Percentiles rank a stretch among this genome's conserved stretches.
phyloP scores from a whole-genome alignment of 2,329 filamentous ascomycete species.

The Laburnicola sp. region DNA sequence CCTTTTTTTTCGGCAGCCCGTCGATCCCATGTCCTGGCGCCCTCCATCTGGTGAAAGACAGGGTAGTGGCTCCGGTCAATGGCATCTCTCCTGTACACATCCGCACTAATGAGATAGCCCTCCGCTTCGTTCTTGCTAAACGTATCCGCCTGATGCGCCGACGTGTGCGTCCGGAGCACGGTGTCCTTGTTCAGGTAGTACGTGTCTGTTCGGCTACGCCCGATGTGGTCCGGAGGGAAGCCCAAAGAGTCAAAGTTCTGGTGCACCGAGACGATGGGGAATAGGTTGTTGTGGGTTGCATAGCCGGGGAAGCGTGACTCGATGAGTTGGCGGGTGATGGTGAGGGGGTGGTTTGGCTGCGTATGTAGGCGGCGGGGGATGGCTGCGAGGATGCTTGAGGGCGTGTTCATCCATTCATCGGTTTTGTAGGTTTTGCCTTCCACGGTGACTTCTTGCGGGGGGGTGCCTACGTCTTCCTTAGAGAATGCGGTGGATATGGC shows the following conservation, averaged over 20 bases:
- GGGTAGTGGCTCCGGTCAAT: constrained; percentile 95
- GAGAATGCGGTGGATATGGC: not conserved
- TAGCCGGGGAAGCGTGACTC: constrained; percentile 84
- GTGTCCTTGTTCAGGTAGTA: constrained; percentile 90
- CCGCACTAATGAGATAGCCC: constrained; percentile 88
- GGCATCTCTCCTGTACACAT: constrained; percentile 94
- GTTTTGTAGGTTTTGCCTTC: constrained; percentile 66
- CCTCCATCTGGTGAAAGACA: constrained; percentile 98
- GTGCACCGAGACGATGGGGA: constrained; percentile 76
- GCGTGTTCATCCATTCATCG: constrained; percentile 85
- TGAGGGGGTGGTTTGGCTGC: constrained; percentile 85
- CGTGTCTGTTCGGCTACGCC: constrained; percentile 84
- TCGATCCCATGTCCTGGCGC: constrained; percentile 85
- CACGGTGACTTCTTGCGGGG: constrained; percentile 54
- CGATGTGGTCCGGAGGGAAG: constrained; percentile 85
- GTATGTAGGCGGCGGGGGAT: constrained; percentile 82
- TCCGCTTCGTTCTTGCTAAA: constrained; percentile 72
- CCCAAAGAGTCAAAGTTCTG: constrained; percentile 98
- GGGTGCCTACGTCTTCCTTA: constrained; percentile 24
- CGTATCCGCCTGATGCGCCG: constrained; percentile 84
- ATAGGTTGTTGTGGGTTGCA: constrained; percentile 75
- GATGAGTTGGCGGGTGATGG: constrained; percentile 88
- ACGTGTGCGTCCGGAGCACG: constrained; percentile 89
- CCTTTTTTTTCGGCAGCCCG: constrained; percentile 54
- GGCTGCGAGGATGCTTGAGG: constrained; percentile 72